Evolutionary conservation across 2,329 filamentous ascomycete genomes (phyloP), one percentile per base, ranked within the genome.

Genomic region (Catunica adiposa): DNA sequence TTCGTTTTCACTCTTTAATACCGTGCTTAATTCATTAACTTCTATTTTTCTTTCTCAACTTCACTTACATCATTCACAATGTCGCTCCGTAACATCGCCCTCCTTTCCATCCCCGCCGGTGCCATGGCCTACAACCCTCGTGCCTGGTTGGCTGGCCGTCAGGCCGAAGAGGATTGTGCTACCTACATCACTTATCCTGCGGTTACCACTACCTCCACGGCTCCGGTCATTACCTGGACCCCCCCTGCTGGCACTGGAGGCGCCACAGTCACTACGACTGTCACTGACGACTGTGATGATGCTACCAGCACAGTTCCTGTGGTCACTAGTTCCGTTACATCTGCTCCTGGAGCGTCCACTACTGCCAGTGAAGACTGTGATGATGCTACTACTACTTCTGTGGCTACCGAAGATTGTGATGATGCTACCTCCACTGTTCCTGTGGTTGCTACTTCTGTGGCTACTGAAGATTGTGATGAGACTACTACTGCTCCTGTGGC

Each of bases 71-170:
- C 15, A n/a, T 3, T 48, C 44, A 55, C 22, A 20, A 58, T 58
- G 52, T 34, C 52, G 46, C 37, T 58, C 20, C 56, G 52, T n/a
- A 51, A 51, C 14, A 46, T 58, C 22, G 47, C 56, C 22, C 37
- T 58, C 15, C 52, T 58, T 15, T 58, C 56, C 40, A 25, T 58
- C n/a, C 56, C 56, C 11, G 56, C 26, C 14, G 47, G 52, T 14
- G 51, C 40, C 9, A 53, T 53, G 56, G 56, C 56, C 3, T 54
- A 54, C 15, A 40, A 53, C 46, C 56, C 56, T 31, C 53, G 47
- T 14, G 56, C 51, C 6, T 52, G 47, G 53, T 47, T 58, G 9
- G 48, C 20, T 7, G 48, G 31, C 6, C 47, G 53, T n/a, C 52
- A 51, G n/a, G 52, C 47, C 6, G 47, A 23, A 6, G 38, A 58